phyloP scores from a whole-genome alignment of 306 rosid genomes.

The Oemleria cerasiformis region DNA sequence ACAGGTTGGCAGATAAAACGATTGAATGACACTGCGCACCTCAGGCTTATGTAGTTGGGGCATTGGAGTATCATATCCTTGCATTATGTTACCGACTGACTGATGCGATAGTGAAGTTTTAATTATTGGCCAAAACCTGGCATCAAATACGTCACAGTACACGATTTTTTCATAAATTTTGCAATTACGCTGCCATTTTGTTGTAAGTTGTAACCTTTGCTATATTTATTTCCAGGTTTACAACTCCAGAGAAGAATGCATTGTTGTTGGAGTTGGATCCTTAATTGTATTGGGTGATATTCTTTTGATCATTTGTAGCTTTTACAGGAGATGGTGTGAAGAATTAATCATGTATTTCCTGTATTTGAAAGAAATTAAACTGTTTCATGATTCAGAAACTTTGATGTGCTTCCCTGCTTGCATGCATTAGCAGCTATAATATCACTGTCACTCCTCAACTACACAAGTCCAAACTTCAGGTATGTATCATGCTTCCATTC shows the following conservation, averaged over 20 bases:
- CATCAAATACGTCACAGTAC: slow-evolving; percentile 6
- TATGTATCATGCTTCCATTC: too few species aligned
- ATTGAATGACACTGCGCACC: slow-evolving; percentile 87
- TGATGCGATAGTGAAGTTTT: slow-evolving; percentile 3
- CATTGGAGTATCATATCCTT: background rate
- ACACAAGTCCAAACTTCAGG: too few species aligned
- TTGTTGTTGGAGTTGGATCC: slow-evolving; percentile 35
- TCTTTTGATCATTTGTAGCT: slow-evolving; percentile 43
- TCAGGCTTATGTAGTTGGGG: slow-evolving; percentile 69
- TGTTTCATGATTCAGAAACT: background rate
- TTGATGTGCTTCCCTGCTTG: too few species aligned
- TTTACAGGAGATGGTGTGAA: slow-evolving; percentile 28
- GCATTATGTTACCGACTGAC: background rate
- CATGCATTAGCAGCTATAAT: too few species aligned
- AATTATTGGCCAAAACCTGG: slow-evolving; percentile 20
- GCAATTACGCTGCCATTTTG: slow-evolving; percentile 21
- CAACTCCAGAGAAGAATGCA: slow-evolving; percentile 38
- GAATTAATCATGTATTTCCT: slow-evolving; percentile 25
- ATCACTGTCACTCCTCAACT: too few species aligned
- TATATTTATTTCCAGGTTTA: slow-evolving; percentile 35
- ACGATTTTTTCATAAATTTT: slow-evolving; percentile 25
- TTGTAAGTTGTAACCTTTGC: slow-evolving; percentile 40
- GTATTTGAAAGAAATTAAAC: slow-evolving; percentile 12
- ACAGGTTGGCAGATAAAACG: slow-evolving; percentile 97
- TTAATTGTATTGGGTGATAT: slow-evolving; percentile 35